A percentile compares a stretch with the other conserved stretches of the same genome.
Conservation (phyloP, 2,329 filamentous ascomycete species). For the Drechslerella dactyloides region DNA sequence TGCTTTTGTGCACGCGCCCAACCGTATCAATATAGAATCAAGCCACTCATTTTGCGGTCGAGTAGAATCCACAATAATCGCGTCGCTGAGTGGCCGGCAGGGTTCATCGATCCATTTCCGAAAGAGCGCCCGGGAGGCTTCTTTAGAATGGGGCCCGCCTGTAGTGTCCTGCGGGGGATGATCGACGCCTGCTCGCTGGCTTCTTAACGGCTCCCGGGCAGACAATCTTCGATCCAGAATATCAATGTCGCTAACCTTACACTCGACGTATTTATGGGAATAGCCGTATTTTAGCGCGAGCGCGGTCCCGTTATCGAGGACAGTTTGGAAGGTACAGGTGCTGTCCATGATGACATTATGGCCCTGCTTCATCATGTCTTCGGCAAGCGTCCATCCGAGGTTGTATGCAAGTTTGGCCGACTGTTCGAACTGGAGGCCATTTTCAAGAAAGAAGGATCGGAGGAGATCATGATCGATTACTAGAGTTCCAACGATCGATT, state of each 20-base stretch:
- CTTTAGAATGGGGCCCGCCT: not conserved
- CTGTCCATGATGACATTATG: constrained; percentile 58
- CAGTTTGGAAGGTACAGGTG: constrained; percentile 57
- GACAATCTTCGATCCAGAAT: constrained; percentile 56
- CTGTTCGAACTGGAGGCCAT: constrained; percentile 55
- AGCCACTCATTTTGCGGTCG: constrained; percentile 48
- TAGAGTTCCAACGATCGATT: constrained; percentile 54
- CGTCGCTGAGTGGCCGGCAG: constrained; percentile 53
- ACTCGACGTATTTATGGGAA: constrained; percentile 57
- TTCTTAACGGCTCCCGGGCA: constrained; percentile 54
- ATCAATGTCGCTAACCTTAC: constrained; percentile 55
- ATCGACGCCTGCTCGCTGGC: constrained; percentile 56
- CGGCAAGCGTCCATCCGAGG: constrained; percentile 58
- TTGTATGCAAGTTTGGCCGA: constrained; percentile 56
- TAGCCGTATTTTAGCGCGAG: constrained; percentile 55
- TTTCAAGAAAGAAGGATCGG: constrained; percentile 56
- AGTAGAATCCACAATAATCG: constrained; percentile 55
- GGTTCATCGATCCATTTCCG: constrained; percentile 56
- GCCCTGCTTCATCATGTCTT: constrained; percentile 57
- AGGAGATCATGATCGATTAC: constrained; percentile 59
- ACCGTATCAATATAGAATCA: constrained; percentile 53
- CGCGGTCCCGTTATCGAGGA: constrained; percentile 55
- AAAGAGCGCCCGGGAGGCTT: constrained; percentile 53
- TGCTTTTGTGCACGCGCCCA: constrained; percentile 27
- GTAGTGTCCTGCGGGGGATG: constrained; percentile 52